Evolutionary conservation across 2,329 filamentous ascomycete genomes (phyloP).

Genomic region (Aspergillus sp.): DNA sequence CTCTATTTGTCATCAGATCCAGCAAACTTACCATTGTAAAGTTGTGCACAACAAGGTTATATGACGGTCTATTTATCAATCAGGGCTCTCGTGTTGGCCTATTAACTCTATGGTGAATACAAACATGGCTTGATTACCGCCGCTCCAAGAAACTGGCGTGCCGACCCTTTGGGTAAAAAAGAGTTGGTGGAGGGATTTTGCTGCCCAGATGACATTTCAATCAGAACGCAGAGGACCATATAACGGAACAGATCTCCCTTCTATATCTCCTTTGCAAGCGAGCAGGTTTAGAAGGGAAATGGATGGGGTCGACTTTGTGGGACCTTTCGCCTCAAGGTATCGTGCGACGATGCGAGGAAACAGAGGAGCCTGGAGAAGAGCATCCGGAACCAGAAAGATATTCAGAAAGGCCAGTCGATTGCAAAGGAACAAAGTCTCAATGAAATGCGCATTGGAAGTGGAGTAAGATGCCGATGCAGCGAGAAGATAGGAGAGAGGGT

Average conservation of each 20-base stretch:
- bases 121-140: background rate
- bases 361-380: background rate
- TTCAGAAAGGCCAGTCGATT: background rate
- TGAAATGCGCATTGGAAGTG: background rate
- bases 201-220: background rate
- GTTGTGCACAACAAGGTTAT: too few relatives aligned
- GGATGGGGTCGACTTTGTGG: background rate
- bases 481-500: conserved; percentile 22
- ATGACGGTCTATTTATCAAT: background rate
- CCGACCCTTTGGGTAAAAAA: background rate
- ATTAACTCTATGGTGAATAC: background rate
- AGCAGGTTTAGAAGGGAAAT: background rate
- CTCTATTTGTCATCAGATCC: background rate
- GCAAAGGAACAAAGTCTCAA: conserved; percentile 4
- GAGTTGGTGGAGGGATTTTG: background rate
- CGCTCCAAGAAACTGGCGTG: background rate
- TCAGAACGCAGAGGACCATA: background rate
- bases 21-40: background rate
- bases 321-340: background rate
- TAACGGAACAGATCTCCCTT: background rate
- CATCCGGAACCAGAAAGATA: background rate
- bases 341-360: background rate
- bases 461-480: conserved; percentile 7
- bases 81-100: background rate
- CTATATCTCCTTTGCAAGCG: background rate